These are phyloP conservation scores for Euphorbia tirucalli DNA, from an alignment of 345 rosid genomes.

Conservation along the genomic window DNA sequence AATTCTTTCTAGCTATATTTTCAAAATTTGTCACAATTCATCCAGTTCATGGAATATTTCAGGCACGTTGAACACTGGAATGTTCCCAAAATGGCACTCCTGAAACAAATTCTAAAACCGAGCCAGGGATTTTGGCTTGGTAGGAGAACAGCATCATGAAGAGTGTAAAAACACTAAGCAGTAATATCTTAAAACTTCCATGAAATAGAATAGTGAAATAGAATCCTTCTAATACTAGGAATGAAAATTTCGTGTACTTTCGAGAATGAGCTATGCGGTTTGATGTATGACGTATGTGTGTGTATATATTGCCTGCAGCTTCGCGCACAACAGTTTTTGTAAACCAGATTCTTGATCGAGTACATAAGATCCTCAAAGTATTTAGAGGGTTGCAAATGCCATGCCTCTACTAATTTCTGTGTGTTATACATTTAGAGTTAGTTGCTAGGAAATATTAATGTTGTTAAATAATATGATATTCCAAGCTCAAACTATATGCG, in stretches of 20 bases:
- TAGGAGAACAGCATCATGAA: slow-evolving; percentile 17
- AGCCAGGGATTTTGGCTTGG: slow-evolving; percentile 44
- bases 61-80: slow-evolving; percentile 96
- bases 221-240: neutral
- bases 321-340: too few species aligned
- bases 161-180: neutral
- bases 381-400: neutral
- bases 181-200: neutral
- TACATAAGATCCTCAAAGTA: neutral
- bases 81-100: slow-evolving; percentile 79
- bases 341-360: neutral
- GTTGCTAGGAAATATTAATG: neutral
- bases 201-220: neutral
- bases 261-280: neutral
- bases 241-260: neutral
- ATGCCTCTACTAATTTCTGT: too few species aligned
- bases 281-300: neutral
- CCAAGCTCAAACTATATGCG: too few species aligned
- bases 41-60: slow-evolving; percentile 7
- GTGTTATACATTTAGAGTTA: neutral
- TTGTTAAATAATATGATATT: too few species aligned
- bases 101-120: slow-evolving; percentile 74
- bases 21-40: neutral
- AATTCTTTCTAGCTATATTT: neutral
- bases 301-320: neutral